Percentiles rank a stretch among this genome's conserved stretches.
phyloP scores from a whole-genome alignment of 208 protist genomes.

The Sergeia podlipaevii region DNA sequence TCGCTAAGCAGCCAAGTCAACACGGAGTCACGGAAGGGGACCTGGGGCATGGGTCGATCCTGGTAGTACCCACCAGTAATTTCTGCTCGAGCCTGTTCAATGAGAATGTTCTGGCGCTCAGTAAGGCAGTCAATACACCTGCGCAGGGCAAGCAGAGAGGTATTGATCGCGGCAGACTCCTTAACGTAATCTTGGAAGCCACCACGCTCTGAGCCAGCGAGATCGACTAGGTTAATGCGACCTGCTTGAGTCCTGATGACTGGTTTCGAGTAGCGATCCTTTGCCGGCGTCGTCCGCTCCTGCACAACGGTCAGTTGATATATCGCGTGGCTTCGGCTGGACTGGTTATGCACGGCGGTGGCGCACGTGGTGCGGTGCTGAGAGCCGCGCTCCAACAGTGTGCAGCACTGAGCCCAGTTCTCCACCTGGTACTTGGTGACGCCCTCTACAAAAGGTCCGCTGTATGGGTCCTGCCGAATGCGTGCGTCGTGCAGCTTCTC shows the following conservation, averaged over 20 bases:
- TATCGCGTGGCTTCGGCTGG: constrained; percentile 88
- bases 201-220: constrained; percentile 88
- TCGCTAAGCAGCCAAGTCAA: constrained; percentile 91
- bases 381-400: constrained; percentile 87
- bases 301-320: constrained; percentile 86
- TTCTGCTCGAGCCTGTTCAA: constrained; percentile 78
- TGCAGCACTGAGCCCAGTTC: constrained; percentile 84
- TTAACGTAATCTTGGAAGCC: constrained; percentile 90
- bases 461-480: constrained; percentile 84
- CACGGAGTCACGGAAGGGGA: constrained; percentile 86
- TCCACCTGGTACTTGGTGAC: constrained; percentile 89
- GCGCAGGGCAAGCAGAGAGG: constrained; percentile 81
- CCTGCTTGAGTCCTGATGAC: constrained; percentile 61
- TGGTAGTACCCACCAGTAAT: constrained; percentile 60
- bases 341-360: constrained; percentile 90
- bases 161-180: constrained; percentile 90
- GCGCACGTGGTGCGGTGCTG: constrained; percentile 90
- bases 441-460: constrained; percentile 85
- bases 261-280: constrained; percentile 64
- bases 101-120: constrained; percentile 87
- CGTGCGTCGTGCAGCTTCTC: constrained; percentile 85
- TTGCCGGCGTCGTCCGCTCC: constrained; percentile 57
- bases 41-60: constrained; percentile 78
- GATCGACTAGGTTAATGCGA: constrained; percentile 89
- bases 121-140: constrained; percentile 86